Evolutionary conservation across 164 flowering plant species (phyloP), one percentile per base, ranked within the genome.

Genomic region (Nelumbo lutea): DNA sequence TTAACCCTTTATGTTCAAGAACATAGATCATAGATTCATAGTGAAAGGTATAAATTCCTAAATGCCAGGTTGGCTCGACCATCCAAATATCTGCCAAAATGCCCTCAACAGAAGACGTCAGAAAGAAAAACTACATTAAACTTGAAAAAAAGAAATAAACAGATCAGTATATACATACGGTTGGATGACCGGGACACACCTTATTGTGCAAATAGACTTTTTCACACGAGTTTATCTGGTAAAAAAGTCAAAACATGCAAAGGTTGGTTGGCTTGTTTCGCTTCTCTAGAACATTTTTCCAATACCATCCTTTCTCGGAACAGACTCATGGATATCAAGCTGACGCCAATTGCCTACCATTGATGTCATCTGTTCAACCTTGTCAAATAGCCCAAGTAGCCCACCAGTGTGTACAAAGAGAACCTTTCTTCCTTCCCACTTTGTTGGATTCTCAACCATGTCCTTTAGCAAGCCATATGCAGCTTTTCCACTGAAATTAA

Each of bases 381-480:
- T 95, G 73, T 95, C 99, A 56, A 6, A 95, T 81, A 92, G 61
- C 9, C 99, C 99, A 9, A 92, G 88, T 2, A 95, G 92, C 4
- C 99, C 99, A 0, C 99, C 97, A 0, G 99, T 95, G 78, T 95
- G 99, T 70, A 95, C 82, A 76, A 95, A 95, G 39, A 95, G 85
- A 55, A 95, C 64, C 73, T 79, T 90, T 70, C 88, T 83, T 57
- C 97, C 97, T 77, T 89, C 91, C 99, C 99, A 92, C 70, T 87
- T 84, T 59, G 66, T 65, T 45, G 97, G 97, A 70, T 92, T 86
- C 56, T 82, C 85, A 38, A 78, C 76, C 89, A 92, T 90, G 76
- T 89, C 97, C 71, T 85, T 86, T 85, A 87, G 70, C 96, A 95
- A 71, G 38, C 82, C 83, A 46, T 79, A 87, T n/a, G 87, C 91